These are phyloP conservation scores for Uronychia setigera DNA, from an alignment of 73 alveolate genomes.

Conservation along the genomic window DNA sequence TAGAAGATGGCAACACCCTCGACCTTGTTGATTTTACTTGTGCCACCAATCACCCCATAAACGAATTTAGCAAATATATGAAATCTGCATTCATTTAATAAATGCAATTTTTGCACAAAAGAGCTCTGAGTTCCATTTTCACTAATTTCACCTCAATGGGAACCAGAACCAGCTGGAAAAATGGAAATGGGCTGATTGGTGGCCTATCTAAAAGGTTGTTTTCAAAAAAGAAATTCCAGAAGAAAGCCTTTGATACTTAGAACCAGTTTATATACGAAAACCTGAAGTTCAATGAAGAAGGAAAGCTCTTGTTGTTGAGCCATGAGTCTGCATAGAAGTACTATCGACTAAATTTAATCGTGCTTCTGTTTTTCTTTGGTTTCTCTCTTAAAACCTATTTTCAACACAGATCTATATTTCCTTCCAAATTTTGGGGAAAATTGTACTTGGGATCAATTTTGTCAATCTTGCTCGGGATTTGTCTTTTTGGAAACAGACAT, in stretches of 20 bases:
- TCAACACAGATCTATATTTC: not conserved
- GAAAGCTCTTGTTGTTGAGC: constrained; percentile 5
- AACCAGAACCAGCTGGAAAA: too few relatives aligned
- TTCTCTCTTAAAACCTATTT: not conserved
- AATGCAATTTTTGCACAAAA: too few relatives aligned
- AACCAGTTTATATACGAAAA: not conserved
- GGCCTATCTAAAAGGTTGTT: too few relatives aligned
- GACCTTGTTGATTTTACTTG: constrained; percentile 39
- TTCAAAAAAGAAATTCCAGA: too few relatives aligned
- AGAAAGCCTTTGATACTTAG: not conserved
- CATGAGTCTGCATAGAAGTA: constrained; percentile 8
- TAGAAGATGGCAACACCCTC: constrained; percentile 27
- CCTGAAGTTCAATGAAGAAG: constrained; percentile 13
- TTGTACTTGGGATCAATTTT: not conserved
- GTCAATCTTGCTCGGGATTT: not conserved
- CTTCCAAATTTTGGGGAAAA: not conserved
- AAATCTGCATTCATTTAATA: too few relatives aligned
- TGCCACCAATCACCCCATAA: too few relatives aligned
- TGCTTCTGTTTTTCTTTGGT: not conserved
- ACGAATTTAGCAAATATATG: too few relatives aligned
- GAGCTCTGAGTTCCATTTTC: too few relatives aligned
- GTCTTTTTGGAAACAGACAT: constrained; percentile 1
- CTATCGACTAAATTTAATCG: not conserved
- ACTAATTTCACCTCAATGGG: too few relatives aligned
- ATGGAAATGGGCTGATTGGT: too few relatives aligned